Evolutionary conservation across 768 basidiomycete species (phyloP).

Genomic region (Gautieria morchelliformis): DNA sequence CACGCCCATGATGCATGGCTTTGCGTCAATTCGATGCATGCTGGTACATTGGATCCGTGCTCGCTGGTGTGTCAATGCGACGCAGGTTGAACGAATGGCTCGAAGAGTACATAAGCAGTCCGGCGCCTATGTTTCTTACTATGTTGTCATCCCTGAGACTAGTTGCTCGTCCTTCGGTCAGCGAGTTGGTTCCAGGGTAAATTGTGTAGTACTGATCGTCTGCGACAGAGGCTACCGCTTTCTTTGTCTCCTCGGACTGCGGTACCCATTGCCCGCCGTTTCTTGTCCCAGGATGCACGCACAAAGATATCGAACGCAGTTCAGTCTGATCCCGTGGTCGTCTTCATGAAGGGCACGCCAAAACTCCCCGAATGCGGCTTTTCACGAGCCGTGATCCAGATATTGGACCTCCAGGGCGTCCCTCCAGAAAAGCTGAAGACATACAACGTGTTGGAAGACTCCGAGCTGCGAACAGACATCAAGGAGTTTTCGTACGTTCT

Average conservation of each 20-base stretch:
- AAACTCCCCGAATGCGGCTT: conserved; percentile 86
- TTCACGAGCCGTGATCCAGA: conserved; percentile 87
- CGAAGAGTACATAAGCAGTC: no score
- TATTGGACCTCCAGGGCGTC: conserved; percentile 79
- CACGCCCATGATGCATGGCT: no score
- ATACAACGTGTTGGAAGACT: conserved; percentile 83
- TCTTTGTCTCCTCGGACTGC: conserved; percentile 15
- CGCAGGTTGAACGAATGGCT: no score
- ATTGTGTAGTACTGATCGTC: not conserved
- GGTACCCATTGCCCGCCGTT: conserved; percentile 25
- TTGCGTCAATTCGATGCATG: no score
- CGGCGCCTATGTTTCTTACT: not conserved
- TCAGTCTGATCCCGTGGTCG: conserved; percentile 65
- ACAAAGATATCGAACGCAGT: conserved; percentile 66
- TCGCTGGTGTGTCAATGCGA: no score
- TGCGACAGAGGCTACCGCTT: not conserved
- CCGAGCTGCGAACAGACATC: conserved; percentile 73
- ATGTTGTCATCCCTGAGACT: conserved; percentile 4
- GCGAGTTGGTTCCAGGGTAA: not conserved
- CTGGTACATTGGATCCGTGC: no score
- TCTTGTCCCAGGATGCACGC: conserved; percentile 54
- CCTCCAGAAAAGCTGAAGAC: conserved; percentile 74
- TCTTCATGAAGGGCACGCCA: conserved; percentile 98
- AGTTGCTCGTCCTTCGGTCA: not conserved
- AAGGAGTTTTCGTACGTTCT: conserved; percentile 91